These are phyloP conservation scores for Venturia nashicola DNA, from an alignment of 2,329 filamentous ascomycete species.

Conservation along the genomic window DNA sequence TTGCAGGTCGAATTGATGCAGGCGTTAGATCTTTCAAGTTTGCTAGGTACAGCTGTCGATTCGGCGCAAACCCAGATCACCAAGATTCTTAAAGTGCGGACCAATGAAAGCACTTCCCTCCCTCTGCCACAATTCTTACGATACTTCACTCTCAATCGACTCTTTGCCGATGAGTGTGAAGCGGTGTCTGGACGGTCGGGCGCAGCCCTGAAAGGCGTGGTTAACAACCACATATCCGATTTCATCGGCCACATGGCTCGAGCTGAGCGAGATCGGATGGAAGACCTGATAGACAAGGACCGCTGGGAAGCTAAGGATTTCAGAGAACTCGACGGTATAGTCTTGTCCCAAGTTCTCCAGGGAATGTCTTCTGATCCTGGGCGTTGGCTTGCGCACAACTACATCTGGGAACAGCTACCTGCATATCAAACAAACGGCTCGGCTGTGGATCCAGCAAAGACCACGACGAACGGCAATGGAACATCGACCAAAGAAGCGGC, in stretches of 20 bases:
- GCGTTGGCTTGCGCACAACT: constrained; percentile 45
- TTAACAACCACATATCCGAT: constrained; percentile 71
- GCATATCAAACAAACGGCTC: constrained; percentile 15
- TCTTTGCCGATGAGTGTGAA: constrained; percentile 80
- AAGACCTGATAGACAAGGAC: constrained; percentile 67
- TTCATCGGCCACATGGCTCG: constrained; percentile 64
- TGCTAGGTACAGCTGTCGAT: constrained; percentile 70
- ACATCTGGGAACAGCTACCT: constrained; percentile 35
- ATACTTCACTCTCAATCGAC: constrained; percentile 70
- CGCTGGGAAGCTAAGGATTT: constrained; percentile 73
- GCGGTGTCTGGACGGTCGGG: constrained; percentile 70
- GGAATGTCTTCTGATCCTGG: constrained; percentile 59
- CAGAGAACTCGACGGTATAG: constrained; percentile 43
- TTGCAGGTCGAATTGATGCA: constrained; percentile 64
- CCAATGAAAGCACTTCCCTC: constrained; percentile 58
- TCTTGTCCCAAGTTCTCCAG: constrained; percentile 54
- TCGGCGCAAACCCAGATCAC: constrained; percentile 62
- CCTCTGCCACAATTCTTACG: constrained; percentile 60
- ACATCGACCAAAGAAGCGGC: constrained; percentile 16
- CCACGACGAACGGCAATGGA: constrained; percentile 16
- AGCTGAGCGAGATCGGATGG: constrained; percentile 59
- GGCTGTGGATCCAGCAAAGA: neutral
- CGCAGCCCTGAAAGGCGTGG: constrained; percentile 61
- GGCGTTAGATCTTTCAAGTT: constrained; percentile 62
- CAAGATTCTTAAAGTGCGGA: constrained; percentile 64